Conservation (phyloP, 495 filamentous ascomycete species). For the Podospora bellae-mahoneyi region DNA sequence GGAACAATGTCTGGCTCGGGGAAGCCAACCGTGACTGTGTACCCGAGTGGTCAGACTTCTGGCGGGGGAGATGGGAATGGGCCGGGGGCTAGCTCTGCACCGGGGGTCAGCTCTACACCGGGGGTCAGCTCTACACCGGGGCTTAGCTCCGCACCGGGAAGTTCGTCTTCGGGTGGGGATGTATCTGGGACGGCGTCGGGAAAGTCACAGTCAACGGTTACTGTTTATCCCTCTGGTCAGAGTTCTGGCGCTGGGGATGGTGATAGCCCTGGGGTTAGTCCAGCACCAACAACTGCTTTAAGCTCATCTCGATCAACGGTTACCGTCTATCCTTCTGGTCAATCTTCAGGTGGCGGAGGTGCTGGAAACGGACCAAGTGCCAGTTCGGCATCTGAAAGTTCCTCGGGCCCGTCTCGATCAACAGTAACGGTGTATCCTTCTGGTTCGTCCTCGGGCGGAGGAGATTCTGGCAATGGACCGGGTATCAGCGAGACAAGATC, state of each 20-base stretch:
- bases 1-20: background rate
- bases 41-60: background rate
- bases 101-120: background rate
- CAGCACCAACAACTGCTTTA: background rate
- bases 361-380: background rate
- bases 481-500: background rate
- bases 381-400: background rate
- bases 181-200: background rate
- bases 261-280: background rate
- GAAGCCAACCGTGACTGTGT: background rate
- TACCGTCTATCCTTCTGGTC: background rate
- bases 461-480: background rate
- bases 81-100: background rate
- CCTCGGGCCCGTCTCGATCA: background rate
- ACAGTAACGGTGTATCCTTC: background rate
- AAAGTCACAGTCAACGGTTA: background rate
- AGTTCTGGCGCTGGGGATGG: background rate
- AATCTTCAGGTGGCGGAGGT: background rate
- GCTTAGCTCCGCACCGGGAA: background rate
- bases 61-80: background rate
- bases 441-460: background rate
- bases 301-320: background rate
- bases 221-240: conserved; percentile 1
- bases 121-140: background rate
- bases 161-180: background rate